Evolutionary conservation across 768 basidiomycete species (phyloP).

Genomic region (Tricholoma saponaceum): DNA sequence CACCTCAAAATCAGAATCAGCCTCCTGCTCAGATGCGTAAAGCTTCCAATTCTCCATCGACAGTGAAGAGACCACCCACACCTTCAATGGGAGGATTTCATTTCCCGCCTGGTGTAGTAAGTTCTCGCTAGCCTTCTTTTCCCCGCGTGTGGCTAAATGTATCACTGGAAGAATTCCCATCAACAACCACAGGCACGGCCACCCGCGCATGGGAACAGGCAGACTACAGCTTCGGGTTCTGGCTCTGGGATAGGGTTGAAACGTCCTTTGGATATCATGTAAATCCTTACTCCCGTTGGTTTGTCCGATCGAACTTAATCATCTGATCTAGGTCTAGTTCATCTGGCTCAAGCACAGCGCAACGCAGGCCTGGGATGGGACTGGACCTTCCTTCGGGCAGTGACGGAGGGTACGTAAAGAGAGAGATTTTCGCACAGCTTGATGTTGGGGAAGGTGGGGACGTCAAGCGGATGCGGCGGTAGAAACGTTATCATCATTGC

Average conservation of each 20-base stretch:
- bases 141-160: not conserved
- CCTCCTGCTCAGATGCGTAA: not conserved
- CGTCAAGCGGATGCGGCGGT: constrained; percentile 35
- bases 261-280: constrained; percentile 29
- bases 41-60: not conserved
- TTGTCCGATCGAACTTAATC: not conserved
- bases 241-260: constrained; percentile 21
- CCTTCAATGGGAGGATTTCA: constrained; percentile 48
- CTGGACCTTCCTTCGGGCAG: constrained; percentile 29
- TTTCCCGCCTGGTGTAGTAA: constrained; percentile 43
- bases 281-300: constrained; percentile 13
- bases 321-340: constrained; percentile 12
- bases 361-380: constrained; percentile 35
- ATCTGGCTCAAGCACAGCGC: constrained; percentile 16
- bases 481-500: not conserved
- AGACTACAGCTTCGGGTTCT: not conserved
- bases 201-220: not conserved
- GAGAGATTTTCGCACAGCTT: constrained; percentile 30
- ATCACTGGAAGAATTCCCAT: constrained; percentile 13
- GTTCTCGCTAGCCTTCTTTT: constrained; percentile 9
- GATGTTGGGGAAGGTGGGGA: constrained; percentile 38
- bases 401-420: constrained; percentile 15
- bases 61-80: constrained; percentile 20
- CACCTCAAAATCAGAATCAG: not conserved
- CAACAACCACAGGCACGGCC: constrained; percentile 9